Percentiles rank a stretch among this genome's conserved stretches.
Conservation (phyloP, 1,139 yeast genomes). For the Taphrina populina region DNA sequence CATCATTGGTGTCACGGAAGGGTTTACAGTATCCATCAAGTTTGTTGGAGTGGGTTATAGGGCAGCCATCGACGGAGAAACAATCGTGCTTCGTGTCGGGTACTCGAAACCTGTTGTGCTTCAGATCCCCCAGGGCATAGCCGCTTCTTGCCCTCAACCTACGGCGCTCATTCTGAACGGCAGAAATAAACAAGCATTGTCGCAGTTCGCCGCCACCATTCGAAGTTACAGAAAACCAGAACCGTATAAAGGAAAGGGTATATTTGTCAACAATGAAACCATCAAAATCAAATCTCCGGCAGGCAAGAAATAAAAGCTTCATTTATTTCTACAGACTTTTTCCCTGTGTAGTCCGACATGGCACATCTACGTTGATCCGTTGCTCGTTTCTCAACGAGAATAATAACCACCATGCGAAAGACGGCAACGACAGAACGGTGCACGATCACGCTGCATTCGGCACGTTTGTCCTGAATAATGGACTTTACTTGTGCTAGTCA, state of each 20-base stretch:
- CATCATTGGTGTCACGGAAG: constrained; percentile 84
- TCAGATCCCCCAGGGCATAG: constrained; percentile 70
- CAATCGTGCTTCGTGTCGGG: constrained; percentile 46
- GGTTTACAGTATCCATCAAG: constrained; percentile 81
- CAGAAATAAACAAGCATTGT: constrained; percentile 79
- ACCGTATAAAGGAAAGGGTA: constrained; percentile 98
- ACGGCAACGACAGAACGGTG: too few relatives aligned
- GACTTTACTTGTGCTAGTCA: too few relatives aligned
- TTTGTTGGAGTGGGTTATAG: constrained; percentile 98
- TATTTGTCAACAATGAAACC: constrained; percentile 86
- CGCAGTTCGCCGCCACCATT: constrained; percentile 81
- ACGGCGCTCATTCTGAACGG: constrained; percentile 86
- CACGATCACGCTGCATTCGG: too few relatives aligned
- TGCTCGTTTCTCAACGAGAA: too few relatives aligned
- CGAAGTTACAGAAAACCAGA: constrained; percentile 92
- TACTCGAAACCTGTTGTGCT: constrained; percentile 39
- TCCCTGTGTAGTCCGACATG: too few relatives aligned
- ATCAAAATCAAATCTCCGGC: constrained; percentile 51
- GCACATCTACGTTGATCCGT: too few relatives aligned
- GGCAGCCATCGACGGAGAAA: constrained; percentile 63
- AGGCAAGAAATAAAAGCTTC: constrained; percentile 6
- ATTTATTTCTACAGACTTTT: too few relatives aligned
- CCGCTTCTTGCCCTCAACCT: constrained; percentile 79
- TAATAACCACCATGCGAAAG: too few relatives aligned
- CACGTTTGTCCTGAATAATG: too few relatives aligned